Evolutionary conservation across 1,139 yeast species (phyloP).

Genomic region (Debaryomyces udenii): DNA sequence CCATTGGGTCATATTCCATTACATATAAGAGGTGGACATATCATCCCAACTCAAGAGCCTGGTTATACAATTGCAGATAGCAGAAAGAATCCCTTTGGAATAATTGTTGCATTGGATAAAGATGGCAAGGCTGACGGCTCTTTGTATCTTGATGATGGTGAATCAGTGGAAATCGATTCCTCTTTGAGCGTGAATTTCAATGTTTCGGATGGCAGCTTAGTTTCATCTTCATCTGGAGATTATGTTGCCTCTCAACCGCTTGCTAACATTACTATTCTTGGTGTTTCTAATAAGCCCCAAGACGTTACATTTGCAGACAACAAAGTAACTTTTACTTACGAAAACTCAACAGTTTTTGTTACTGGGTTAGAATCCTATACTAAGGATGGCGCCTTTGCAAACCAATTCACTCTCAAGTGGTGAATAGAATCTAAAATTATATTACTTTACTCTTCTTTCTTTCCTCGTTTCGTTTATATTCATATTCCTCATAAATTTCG

Average conservation of each 20-base stretch:
- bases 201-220: constrained; percentile 18
- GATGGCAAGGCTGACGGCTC: constrained; percentile 22
- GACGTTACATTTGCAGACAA: constrained; percentile 20
- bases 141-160: constrained; percentile 33
- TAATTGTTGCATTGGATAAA: constrained; percentile 30
- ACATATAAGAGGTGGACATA: constrained; percentile 25
- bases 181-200: constrained; percentile 23
- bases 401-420: constrained; percentile 20
- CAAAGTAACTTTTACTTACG: constrained; percentile 17
- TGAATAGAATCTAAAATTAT: constrained; percentile 4
- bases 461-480: neutral
- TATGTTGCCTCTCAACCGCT: constrained; percentile 25
- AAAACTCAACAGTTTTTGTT: constrained; percentile 19
- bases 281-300: constrained; percentile 25
- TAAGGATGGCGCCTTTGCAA: constrained; percentile 19
- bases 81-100: constrained; percentile 31
- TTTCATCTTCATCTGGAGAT: constrained; percentile 22
- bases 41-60: constrained; percentile 31
- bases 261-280: constrained; percentile 29
- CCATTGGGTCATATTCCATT: constrained; percentile 29
- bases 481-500: no score
- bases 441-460: neutral
- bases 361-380: constrained; percentile 20
- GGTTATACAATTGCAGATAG: constrained; percentile 32
- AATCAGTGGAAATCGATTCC: constrained; percentile 21